phyloP scores from a whole-genome alignment of 2,329 filamentous ascomycete genomes.

The Penicillium vulpinum region DNA sequence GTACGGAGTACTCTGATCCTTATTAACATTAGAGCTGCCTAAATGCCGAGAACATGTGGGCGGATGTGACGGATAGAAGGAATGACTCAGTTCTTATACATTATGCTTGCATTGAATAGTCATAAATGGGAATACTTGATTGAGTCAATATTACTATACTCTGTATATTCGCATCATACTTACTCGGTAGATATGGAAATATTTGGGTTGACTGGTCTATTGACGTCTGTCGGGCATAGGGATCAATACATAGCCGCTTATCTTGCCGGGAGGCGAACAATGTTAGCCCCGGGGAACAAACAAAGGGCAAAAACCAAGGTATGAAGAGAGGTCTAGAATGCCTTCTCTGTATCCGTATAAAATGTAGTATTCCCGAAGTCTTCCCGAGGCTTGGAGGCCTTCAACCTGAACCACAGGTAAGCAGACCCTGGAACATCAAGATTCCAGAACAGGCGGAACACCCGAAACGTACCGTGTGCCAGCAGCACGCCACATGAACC shows the following conservation, averaged over 20 bases:
- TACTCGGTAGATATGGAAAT: neutral
- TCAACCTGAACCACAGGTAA: neutral
- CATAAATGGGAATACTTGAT: neutral
- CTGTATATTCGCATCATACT: too few species aligned
- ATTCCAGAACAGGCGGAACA: slow-evolving; percentile 1
- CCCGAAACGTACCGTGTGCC: neutral
- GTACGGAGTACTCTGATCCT: neutral
- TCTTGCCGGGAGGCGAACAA: neutral
- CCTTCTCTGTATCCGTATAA: neutral
- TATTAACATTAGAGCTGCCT: neutral
- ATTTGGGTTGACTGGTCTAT: neutral
- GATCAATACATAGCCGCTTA: neutral
- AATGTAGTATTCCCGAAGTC: neutral
- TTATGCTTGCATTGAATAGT: neutral
- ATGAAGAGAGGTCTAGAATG: neutral
- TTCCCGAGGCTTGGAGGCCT: neutral
- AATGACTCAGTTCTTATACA: neutral
- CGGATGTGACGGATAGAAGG: neutral
- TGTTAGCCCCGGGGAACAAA: neutral
- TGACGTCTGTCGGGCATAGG: neutral
- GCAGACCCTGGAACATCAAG: neutral
- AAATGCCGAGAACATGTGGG: neutral
- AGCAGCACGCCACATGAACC: neutral
- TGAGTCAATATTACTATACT: neutral
- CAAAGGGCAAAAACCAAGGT: neutral